These are phyloP conservation scores for Thermothielavioides terrestris DNA, from an alignment of 495 filamentous ascomycete genomes.

Conservation along the genomic window DNA sequence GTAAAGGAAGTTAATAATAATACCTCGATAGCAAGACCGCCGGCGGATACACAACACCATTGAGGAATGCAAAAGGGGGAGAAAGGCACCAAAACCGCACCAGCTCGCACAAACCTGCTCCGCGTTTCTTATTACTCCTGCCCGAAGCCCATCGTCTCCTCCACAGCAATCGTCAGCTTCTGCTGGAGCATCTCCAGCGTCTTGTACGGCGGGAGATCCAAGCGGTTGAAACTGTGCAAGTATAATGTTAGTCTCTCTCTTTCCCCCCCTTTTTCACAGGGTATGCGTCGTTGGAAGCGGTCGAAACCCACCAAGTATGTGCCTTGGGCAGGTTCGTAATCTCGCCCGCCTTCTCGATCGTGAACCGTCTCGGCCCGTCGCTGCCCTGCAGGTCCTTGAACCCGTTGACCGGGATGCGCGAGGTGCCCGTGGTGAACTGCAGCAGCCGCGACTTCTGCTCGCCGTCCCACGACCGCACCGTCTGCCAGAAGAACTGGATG, in stretches of 20 bases:
- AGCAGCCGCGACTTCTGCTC: slow-evolving; percentile 95
- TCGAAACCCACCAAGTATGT: slow-evolving; percentile 79
- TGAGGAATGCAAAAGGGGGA: background rate
- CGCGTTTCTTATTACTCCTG: slow-evolving; percentile 58
- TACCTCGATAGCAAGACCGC: background rate
- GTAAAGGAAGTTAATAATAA: background rate
- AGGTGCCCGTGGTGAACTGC: slow-evolving; percentile 96
- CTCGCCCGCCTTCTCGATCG: slow-evolving; percentile 95
- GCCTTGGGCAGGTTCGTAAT: slow-evolving; percentile 84
- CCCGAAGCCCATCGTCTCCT: slow-evolving; percentile 98
- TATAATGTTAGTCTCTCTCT: slow-evolving; percentile 29
- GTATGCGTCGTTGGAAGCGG: too few relatives aligned
- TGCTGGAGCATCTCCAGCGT: slow-evolving; percentile 69
- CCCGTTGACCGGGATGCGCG: slow-evolving; percentile 96
- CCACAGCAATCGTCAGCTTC: slow-evolving; percentile 92
- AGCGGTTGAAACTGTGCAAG: slow-evolving; percentile 85
- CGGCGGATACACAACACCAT: background rate
- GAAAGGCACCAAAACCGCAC: background rate
- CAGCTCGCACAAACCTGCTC: background rate
- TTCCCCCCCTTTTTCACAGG: too few relatives aligned
- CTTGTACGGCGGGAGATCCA: slow-evolving; percentile 94
- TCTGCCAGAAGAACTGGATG: slow-evolving; percentile 98
- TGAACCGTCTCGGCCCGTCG: slow-evolving; percentile 90
- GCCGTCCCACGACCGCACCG: slow-evolving; percentile 88
- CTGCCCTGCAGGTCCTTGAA: slow-evolving; percentile 99